Evolutionary conservation across 225 moss, liverwort and hornwort species (phyloP).

Genomic region (Bryoerythrophyllum caledonicum): DNA sequence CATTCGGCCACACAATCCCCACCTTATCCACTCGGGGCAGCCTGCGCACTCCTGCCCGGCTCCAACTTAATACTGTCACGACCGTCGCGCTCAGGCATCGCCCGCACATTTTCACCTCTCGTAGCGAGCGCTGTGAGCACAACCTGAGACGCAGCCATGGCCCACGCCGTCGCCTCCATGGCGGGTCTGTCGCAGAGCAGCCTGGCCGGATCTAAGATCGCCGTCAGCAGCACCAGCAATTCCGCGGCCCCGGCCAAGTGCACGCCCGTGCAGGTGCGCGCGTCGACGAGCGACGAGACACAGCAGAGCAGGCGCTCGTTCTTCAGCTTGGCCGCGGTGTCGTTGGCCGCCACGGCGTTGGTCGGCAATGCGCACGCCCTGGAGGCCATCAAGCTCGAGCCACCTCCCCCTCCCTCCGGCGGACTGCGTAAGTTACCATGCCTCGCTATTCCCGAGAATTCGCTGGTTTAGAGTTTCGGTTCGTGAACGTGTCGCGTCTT

Average conservation of each 20-base stretch:
- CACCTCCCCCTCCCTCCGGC: constrained; percentile 59
- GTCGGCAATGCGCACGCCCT: constrained; percentile 55
- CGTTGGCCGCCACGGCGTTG: constrained; percentile 53
- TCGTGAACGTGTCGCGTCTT: no score
- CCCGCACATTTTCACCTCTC: no score
- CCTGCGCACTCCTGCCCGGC: constrained; percentile 15
- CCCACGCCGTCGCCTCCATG: constrained; percentile 52
- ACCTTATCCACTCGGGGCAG: constrained; percentile 37
- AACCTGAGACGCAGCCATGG: no score
- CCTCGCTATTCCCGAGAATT: no score
- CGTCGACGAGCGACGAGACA: constrained; percentile 32
- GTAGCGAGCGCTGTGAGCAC: no score
- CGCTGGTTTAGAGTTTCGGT: no score
- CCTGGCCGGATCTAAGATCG: constrained; percentile 46
- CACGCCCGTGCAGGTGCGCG: constrained; percentile 50
- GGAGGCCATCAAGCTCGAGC: constrained; percentile 43
- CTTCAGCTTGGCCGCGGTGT: constrained; percentile 58
- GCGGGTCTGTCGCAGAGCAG: constrained; percentile 46
- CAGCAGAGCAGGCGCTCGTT: constrained; percentile 61
- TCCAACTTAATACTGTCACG: constrained; percentile 21
- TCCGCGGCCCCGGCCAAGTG: constrained; percentile 29
- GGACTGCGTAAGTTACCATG: constrained; percentile 61
- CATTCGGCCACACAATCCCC: no score
- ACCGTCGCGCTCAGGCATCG: accelerated
- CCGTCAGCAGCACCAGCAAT: constrained; percentile 6